Evolutionary conservation across 176 grass and related monocot genomes (phyloP), one percentile per base, ranked within the genome.

Genomic region (Oryza brachyantha): DNA sequence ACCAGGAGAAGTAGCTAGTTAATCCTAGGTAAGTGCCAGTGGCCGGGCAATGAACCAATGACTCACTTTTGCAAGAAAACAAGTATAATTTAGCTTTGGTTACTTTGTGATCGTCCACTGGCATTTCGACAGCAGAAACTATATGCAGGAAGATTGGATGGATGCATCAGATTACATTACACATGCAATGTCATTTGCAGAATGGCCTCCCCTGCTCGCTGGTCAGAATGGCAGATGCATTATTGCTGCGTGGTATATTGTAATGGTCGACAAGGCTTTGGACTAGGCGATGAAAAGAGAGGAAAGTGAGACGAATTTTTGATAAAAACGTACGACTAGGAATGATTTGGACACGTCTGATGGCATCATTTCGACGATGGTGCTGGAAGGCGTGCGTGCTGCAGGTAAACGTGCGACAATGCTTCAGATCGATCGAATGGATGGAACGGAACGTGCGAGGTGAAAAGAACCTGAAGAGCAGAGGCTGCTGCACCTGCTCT

Each of bases 61-160:
- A 43, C 9, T 22, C 50, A 40, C 68, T 32, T n/a, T n/a, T 40
- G 59, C 54, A 45, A 50, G 13, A 21, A 32, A 12, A 46, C 58
- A 34, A 32, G 6, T 6, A 40, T 10, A 25, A 39, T 13, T 72
- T 46, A 50, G 19, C 26, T 25, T 27, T 13, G 69, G 19, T 32
- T 61, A 24, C 52, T 57, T 57, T 57, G 21, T 22, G 21, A 57
- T 57, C 14, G 21, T 50, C 57, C 68, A 81, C 13, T 73, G 40
- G 79, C 66, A 1, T n/a, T 13, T 62, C 38, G 79, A 72, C 79
- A 81, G 27, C 66, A 61, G 25, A 57, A 57, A 52, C n/a, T n/a
- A 7, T 0, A 27, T 27, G 10, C 5, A 22, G 61, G 36, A 38
- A 39, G 13, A 75, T 24, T 8, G 17, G 48, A 21, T 59, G 24